Evolutionary conservation across 306 rosid species (phyloP).

Genomic region (Trifolium pratense): DNA sequence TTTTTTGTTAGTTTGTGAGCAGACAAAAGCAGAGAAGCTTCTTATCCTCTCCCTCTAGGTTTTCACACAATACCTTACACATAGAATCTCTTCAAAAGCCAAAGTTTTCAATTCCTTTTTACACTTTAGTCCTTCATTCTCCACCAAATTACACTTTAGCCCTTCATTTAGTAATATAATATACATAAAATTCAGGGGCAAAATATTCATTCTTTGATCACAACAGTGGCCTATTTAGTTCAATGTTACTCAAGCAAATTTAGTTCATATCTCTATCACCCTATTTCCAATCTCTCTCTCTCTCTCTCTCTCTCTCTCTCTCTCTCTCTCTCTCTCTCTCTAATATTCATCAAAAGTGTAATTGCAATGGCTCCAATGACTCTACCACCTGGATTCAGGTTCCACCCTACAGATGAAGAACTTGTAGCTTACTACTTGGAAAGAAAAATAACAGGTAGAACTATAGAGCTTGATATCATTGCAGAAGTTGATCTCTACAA

Average conservation of each 20-base stretch:
- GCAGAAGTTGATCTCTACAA: constrained; percentile 97
- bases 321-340: not conserved
- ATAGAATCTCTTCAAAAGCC: constrained; percentile 77
- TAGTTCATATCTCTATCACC: constrained; percentile 36
- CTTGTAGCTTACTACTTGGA: constrained; percentile 93
- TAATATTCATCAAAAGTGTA: not conserved
- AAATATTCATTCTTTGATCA: constrained; percentile 5
- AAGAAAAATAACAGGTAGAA: constrained; percentile 77
- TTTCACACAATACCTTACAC: constrained; percentile 69
- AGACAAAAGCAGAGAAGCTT: constrained; percentile 99
- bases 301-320: constrained; percentile 37
- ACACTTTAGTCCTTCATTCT: constrained; percentile 37
- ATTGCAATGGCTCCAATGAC: constrained; percentile 85
- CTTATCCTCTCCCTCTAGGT: constrained; percentile 75
- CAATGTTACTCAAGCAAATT: constrained; percentile 54
- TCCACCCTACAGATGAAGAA: constrained; percentile 97
- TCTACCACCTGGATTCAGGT: constrained; percentile 98
- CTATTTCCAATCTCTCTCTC: constrained; percentile 28
- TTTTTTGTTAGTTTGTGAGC: constrained; percentile 85
- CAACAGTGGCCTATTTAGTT: constrained; percentile 76
- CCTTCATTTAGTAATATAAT: constrained; percentile 33
- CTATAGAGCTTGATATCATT: constrained; percentile 93
- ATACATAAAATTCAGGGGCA: constrained; percentile 39
- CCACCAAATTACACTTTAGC: constrained; percentile 22
- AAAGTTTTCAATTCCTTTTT: not conserved